These are phyloP conservation scores for Trifolium subterraneum DNA, from an alignment of 306 rosid species.

Conservation along the genomic window DNA sequence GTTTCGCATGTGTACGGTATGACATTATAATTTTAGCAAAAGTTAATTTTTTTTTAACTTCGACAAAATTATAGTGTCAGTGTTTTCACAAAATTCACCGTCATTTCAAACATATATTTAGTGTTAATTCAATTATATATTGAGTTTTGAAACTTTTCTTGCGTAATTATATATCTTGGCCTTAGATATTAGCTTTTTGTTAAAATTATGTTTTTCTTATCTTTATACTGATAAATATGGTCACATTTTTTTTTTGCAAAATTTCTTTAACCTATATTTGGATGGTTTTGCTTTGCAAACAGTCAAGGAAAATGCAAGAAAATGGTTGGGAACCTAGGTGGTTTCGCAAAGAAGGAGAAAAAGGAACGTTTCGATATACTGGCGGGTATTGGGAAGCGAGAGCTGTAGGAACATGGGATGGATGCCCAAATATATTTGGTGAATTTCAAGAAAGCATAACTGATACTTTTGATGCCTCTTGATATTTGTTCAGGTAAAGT, in stretches of 20 bases:
- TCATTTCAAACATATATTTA: too few relatives aligned
- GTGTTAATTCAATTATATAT: too few relatives aligned
- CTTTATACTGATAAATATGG: not conserved
- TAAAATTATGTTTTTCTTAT: not conserved
- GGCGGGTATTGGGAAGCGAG: constrained; percentile 97
- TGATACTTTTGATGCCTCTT: constrained; percentile 53
- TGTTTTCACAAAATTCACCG: too few relatives aligned
- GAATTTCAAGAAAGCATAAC: constrained; percentile 58
- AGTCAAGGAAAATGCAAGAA: constrained; percentile 97
- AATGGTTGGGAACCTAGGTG: constrained; percentile 95
- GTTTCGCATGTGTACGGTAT: too few relatives aligned
- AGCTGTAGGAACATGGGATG: constrained; percentile 72
- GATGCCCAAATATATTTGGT: constrained; percentile 86
- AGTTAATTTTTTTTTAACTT: too few relatives aligned
- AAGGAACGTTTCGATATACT: constrained; percentile 68
- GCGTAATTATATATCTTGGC: not conserved
- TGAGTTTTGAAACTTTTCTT: not conserved
- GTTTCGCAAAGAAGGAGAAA: constrained; percentile 74
- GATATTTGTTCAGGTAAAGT: constrained; percentile 58
- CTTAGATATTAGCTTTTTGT: not conserved
- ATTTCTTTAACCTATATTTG: constrained; percentile 1
- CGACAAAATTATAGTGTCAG: too few relatives aligned
- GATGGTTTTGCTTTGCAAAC: constrained; percentile 32
- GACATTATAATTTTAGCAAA: too few relatives aligned
- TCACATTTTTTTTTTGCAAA: not conserved